A percentile compares a stretch with the other conserved stretches of the same genome.
These are phyloP conservation scores for Triticum aestivum DNA, from an alignment of 176 grass and related monocot genomes.

Conservation along the genomic window DNA sequence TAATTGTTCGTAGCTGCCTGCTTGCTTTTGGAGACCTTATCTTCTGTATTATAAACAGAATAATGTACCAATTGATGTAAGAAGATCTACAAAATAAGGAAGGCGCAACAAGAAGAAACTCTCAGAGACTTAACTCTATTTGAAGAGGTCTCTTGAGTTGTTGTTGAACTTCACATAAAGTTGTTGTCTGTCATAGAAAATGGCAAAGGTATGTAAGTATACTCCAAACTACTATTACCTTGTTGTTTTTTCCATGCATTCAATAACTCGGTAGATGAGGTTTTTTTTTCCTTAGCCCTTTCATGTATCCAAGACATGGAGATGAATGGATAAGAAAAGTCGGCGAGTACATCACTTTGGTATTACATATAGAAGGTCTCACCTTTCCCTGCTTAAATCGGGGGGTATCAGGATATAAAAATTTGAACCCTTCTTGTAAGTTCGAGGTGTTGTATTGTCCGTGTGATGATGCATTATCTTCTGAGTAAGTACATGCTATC, in stretches of 20 bases:
- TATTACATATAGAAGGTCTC: constrained; percentile 29
- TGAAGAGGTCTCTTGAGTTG: constrained; percentile 31
- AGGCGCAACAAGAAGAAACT: constrained; percentile 41
- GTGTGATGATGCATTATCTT: constrained; percentile 61
- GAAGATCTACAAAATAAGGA: constrained; percentile 55
- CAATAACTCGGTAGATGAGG: constrained; percentile 7
- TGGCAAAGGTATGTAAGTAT: constrained; percentile 47
- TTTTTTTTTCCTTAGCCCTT: constrained; percentile 37
- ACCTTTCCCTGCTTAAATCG: constrained; percentile 40
- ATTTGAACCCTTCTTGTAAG: constrained; percentile 52
- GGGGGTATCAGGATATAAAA: constrained; percentile 46
- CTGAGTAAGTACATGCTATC: constrained; percentile 53
- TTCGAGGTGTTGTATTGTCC: constrained; percentile 62
- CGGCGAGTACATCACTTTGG: constrained; percentile 36
- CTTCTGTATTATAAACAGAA: constrained; percentile 12
- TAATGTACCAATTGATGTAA: constrained; percentile 1
- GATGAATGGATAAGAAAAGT: constrained; percentile 56
- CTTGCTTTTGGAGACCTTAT: constrained; percentile 13
- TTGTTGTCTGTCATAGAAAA: constrained; percentile 57
- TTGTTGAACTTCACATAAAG: constrained; percentile 65
- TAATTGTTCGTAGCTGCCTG: not conserved
- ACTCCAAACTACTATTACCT: not conserved
- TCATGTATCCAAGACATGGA: constrained; percentile 41
- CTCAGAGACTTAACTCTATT: constrained; percentile 49
- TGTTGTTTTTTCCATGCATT: not conserved